Evolutionary conservation across 176 grass and related monocot species (phyloP), one percentile per base, ranked within the genome.

Genomic region (Avena sativa): DNA sequence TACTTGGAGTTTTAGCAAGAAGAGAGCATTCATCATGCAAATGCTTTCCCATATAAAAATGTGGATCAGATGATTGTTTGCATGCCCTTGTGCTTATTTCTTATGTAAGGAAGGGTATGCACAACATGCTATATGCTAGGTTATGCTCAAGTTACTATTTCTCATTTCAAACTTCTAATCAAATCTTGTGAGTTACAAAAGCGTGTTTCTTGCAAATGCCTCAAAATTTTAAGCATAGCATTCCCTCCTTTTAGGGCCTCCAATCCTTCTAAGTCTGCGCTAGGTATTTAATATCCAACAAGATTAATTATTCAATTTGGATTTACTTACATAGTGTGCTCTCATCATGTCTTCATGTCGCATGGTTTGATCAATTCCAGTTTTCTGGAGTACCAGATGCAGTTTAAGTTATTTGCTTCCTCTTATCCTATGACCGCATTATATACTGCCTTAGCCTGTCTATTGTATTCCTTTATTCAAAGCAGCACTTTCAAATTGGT

Each of bases 401-500:
- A 16, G 9, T 12, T 46, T 19, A 40, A 57, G 17, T 63, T 87
- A 87, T 63, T 61, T 92, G 46, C 79, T 81, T 71, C 12, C 28
- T 71, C 72, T 72, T 78, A 77, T 51, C 25, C 77, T 83, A 20
- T 58, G 19, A 20, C 47, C 78, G 25, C 74, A 57, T 12, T 83
- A 14, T 84, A 55, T 20, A 63, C 83, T 56, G 48, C 38, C 28
- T 3, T 57, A 62, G 28, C 28, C 50, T 74, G 50, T 76, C 71
- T 81, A 74, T 86, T 83, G 59, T 84, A n/a, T 83, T 88, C 82
- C 97, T 96, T 96, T 91, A 96, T 81, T 92, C 79, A 53, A 80
- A 88, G 23, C 74, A 99, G 97, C 94, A 48, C 90, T 99, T 78
- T 99, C 97, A 59, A 88, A 93, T 71, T 96, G 97, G 97, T 99